These are phyloP conservation scores for Lentinula guzmanii DNA, from an alignment of 768 basidiomycete species.

Conservation along the genomic window DNA sequence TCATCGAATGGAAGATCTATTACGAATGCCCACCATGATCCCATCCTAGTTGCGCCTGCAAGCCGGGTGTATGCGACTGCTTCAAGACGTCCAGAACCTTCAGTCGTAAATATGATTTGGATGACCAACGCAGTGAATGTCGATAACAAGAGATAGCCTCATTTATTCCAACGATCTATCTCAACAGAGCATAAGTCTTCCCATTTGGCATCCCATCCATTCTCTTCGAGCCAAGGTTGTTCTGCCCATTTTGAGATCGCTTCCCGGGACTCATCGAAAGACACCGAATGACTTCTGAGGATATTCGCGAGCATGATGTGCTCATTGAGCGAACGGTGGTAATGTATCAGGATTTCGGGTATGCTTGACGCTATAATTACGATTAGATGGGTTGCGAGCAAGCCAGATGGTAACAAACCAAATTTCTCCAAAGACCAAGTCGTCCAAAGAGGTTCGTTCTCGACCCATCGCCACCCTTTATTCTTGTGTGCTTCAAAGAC, in stretches of 20 bases:
- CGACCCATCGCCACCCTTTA: constrained; percentile 70
- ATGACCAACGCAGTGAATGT: no score
- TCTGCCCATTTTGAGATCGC: constrained; percentile 62
- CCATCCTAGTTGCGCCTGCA: no score
- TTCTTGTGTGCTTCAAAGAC: constrained; percentile 63
- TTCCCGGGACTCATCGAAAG: constrained; percentile 65
- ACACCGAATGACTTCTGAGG: constrained; percentile 57
- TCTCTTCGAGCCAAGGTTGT: constrained; percentile 61
- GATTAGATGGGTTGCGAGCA: not conserved
- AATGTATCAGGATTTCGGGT: constrained; percentile 51
- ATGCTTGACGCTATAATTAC: constrained; percentile 43
- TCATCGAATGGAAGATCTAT: no score
- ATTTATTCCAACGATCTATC: constrained; percentile 61
- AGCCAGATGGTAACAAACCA: constrained; percentile 33
- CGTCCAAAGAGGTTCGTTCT: constrained; percentile 69
- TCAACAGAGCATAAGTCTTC: constrained; percentile 76
- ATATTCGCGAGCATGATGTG: constrained; percentile 50
- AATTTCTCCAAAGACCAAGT: constrained; percentile 82
- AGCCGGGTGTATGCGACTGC: not conserved
- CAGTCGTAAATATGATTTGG: not conserved
- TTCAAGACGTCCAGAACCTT: not conserved
- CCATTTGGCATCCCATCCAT: constrained; percentile 67
- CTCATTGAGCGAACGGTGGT: constrained; percentile 58
- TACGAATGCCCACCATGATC: no score
- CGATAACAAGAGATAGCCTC: not conserved